Evolutionary conservation across 768 basidiomycete genomes (phyloP), one percentile per base, ranked within the genome.

Genomic region (Boletus vermiculosoides): DNA sequence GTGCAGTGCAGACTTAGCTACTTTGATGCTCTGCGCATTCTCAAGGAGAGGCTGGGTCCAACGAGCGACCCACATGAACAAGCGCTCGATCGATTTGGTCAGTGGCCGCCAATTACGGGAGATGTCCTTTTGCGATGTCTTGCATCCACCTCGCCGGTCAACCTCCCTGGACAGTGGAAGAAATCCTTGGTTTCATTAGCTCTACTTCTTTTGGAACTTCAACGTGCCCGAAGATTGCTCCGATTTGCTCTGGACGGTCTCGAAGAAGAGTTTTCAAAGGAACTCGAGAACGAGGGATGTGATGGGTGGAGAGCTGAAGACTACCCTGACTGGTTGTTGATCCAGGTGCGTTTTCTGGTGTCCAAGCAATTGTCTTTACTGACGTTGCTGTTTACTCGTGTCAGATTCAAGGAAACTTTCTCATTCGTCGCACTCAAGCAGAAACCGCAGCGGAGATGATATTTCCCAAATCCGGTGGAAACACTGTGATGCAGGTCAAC

Each of bases 371-470:
- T 33, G 33, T 33, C 28, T 28, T 28, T 13, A 12, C 33, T 33
- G 12, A 33, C 12, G 12, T 4, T 33, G 4, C 5, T 33, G 13
- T 33, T 13, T 33, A 13, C 33, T 13, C 11, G 31, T 12, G 13
- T 13, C 28, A 28, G 28, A 28, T 28, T 28, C 5, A 28, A 28
- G 28, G 28, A 28, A 28, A 28, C 5, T 28, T 28, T 28, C 28
- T 28, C 28, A 28, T 28, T 28, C 28, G 28, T 28, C 28, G 28
- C 4, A 28, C 28, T 28, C 28, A 28, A 5, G 28, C 28, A 28
- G 28, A 28, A 28, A 28, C 6, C 6, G 28, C 28, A 28, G 12
- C 63, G 12, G 72, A 79, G 50, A 80, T 82, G 80, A 77, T 80
- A 11, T 48, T 61, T 0, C 80, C 81, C 0, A 55, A 52, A 6